These are phyloP conservation scores for Candida nemodendra DNA, from an alignment of 805 yeast species.

Conservation along the genomic window DNA sequence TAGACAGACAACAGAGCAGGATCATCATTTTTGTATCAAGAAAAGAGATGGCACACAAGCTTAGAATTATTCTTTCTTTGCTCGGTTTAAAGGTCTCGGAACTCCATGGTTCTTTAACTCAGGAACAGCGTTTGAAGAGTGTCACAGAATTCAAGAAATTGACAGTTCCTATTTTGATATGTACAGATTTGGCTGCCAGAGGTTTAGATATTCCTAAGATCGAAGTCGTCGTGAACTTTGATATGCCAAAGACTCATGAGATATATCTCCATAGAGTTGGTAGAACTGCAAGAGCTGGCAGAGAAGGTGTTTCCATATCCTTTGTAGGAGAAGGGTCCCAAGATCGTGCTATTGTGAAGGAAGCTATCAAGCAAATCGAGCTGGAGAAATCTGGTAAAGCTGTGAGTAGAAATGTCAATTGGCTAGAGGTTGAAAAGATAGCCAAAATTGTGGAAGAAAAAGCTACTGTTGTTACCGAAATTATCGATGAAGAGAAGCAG, in stretches of 20 bases:
- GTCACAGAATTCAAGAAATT: conserved; percentile 80
- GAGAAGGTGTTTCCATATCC: conserved; percentile 90
- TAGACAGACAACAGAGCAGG: conserved; percentile 66
- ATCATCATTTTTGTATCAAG: conserved; percentile 89
- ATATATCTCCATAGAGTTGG: conserved; percentile 96
- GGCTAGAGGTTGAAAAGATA: conserved; percentile 76
- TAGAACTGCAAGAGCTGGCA: conserved; percentile 99
- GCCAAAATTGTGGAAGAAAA: conserved; percentile 61
- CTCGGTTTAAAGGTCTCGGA: conserved; percentile 77
- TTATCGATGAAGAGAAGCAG: conserved; percentile 81
- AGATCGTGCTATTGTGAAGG: conserved; percentile 89
- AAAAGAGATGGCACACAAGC: conserved; percentile 84
- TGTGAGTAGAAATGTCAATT: conserved; percentile 87
- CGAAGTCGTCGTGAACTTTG: conserved; percentile 90
- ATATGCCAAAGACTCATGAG: conserved; percentile 92
- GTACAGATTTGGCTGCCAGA: conserved; percentile 98
- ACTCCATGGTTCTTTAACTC: conserved; percentile 78
- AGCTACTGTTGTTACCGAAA: conserved; percentile 63
- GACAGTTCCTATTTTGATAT: conserved; percentile 81
- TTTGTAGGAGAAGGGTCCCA: conserved; percentile 89
- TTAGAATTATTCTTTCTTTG: conserved; percentile 73
- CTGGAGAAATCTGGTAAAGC: conserved; percentile 52
- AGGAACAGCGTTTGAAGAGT: conserved; percentile 89
- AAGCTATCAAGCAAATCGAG: conserved; percentile 72
- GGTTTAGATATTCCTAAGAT: conserved; percentile 99